phyloP scores from a whole-genome alignment of 2,329 filamentous ascomycete species.

The Pseudogymnoascus sp. region DNA sequence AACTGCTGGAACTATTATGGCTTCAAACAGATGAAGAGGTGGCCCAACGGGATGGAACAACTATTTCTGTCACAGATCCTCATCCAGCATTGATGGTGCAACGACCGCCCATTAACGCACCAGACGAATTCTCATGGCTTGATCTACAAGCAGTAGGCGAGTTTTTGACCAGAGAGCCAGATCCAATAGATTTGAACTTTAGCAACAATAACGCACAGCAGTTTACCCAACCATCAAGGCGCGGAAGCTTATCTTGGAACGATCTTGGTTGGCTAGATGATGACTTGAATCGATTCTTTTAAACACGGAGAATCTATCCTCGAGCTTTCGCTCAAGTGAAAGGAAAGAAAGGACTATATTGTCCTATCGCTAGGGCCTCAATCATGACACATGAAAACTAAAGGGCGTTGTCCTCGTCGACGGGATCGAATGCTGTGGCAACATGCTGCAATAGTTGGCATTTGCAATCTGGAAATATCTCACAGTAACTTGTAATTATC shows the following conservation, averaged over 20 bases:
- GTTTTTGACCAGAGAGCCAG: constrained; percentile 42
- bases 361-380: neutral
- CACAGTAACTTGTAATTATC: neutral
- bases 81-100: constrained; percentile 15
- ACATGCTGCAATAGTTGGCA: neutral
- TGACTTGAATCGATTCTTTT: neutral
- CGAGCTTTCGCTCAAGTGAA: neutral
- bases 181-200: constrained; percentile 18
- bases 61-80: neutral
- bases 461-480: neutral
- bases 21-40: constrained; percentile 30
- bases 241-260: neutral
- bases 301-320: neutral
- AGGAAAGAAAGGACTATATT: neutral
- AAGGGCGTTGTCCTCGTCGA: neutral
- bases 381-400: neutral
- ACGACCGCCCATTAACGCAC: constrained; percentile 37
- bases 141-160: constrained; percentile 55
- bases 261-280: neutral
- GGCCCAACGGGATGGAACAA: constrained; percentile 19
- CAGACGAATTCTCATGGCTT: constrained; percentile 56
- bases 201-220: neutral
- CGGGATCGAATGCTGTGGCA: neutral
- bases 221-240: neutral
- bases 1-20: constrained; percentile 55